These are phyloP conservation scores for Eimeria sp. DNA, from an alignment of 169 alveolate genomes.

Conservation along the genomic window DNA sequence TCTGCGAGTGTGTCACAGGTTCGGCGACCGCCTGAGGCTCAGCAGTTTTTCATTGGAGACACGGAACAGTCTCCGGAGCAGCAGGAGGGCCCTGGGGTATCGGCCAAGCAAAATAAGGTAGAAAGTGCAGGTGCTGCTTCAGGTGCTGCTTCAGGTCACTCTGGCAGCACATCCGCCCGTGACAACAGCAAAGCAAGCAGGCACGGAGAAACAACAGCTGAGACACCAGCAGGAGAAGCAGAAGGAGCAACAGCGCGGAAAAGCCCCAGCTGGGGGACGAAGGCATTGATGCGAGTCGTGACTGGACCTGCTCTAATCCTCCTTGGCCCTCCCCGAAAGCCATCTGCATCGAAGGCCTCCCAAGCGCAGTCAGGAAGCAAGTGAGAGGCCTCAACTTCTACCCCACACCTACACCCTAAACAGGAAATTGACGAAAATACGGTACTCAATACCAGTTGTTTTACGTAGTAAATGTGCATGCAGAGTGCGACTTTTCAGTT, in stretches of 20 bases:
- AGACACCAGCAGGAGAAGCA: neutral
- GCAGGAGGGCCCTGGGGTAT: neutral
- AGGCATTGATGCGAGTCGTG: slow-evolving; percentile 45
- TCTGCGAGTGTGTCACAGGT: neutral
- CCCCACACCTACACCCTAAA: neutral
- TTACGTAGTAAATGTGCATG: neutral
- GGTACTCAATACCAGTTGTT: neutral
- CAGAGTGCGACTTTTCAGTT: neutral
- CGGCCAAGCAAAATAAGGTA: neutral
- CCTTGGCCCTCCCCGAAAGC: slow-evolving; percentile 79
- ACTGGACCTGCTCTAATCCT: slow-evolving; percentile 71
- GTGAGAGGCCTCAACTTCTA: slow-evolving; percentile 2
- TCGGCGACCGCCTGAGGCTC: slow-evolving; percentile 24
- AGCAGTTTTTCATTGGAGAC: slow-evolving; percentile 63
- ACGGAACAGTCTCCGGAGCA: neutral
- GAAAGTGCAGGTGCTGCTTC: neutral
- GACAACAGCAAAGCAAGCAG: neutral
- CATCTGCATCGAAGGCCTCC: neutral
- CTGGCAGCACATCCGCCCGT: neutral
- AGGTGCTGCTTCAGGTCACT: neutral
- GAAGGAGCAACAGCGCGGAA: neutral
- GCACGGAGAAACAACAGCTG: neutral
- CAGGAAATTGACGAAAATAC: neutral
- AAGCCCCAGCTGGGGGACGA: slow-evolving; percentile 7
- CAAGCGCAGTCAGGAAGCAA: neutral